A percentile compares a stretch with the other conserved stretches of the same genome.
These are phyloP conservation scores for Trichoderma atroviride DNA, from an alignment of 2,329 filamentous ascomycete genomes.

Conservation along the genomic window DNA sequence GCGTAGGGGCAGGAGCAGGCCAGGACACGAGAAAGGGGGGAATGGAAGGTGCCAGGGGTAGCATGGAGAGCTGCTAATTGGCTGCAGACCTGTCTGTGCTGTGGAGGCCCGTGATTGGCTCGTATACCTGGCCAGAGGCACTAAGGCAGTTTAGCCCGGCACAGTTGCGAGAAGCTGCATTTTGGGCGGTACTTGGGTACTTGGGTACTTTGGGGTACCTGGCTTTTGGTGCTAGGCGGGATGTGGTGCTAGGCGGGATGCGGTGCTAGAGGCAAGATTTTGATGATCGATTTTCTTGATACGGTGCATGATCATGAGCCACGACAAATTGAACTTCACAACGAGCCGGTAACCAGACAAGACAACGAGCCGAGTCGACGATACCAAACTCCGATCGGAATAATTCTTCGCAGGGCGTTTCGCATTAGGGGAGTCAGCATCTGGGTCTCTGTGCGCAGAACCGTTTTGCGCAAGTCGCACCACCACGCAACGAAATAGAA, in stretches of 20 bases:
- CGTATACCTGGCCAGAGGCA: background rate
- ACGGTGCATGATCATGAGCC: constrained; percentile 10
- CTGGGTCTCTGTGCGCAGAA: background rate
- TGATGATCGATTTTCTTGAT: constrained; percentile 23
- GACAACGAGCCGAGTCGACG: background rate
- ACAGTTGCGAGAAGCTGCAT: constrained; percentile 1
- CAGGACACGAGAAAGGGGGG: constrained; percentile 45
- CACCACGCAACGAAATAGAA: constrained; percentile 13
- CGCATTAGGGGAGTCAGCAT: background rate
- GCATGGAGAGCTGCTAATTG: constrained; percentile 37
- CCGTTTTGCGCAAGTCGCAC: constrained; percentile 18
- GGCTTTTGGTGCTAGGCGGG: background rate
- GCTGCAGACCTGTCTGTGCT: constrained; percentile 35
- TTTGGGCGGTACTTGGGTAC: background rate
- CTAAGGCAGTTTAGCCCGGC: background rate
- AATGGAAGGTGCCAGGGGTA: constrained; percentile 38
- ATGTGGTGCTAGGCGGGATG: background rate
- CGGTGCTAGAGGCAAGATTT: constrained; percentile 21
- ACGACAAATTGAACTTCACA: constrained; percentile 13
- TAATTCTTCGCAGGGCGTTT: background rate
- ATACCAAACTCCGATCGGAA: background rate
- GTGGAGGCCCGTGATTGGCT: constrained; percentile 28
- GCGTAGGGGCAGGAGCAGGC: constrained; percentile 45
- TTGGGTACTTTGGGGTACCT: background rate
- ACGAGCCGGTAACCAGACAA: background rate